Evolutionary conservation across 2,329 filamentous ascomycete species (phyloP).

Genomic region (Talaromyces amestolkiae): DNA sequence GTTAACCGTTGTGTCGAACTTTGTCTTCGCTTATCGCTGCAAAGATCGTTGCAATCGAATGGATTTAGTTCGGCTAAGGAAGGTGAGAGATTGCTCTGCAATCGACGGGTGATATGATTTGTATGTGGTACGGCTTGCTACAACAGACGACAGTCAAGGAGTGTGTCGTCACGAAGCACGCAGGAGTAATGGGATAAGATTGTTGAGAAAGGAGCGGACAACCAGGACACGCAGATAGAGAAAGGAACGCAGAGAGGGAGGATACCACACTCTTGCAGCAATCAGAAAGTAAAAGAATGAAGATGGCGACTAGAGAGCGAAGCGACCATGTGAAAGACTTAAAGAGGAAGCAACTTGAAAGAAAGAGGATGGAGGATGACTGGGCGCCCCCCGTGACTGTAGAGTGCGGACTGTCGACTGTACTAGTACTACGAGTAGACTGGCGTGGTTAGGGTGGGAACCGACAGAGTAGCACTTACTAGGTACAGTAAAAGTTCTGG

Average conservation of each 20-base stretch:
- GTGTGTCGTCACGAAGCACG: constrained; percentile 21
- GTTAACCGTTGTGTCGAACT: background rate
- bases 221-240: constrained; percentile 35
- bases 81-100: constrained; percentile 21
- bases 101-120: constrained; percentile 2
- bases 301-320: constrained; percentile 12
- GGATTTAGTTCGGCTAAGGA: background rate
- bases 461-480: background rate
- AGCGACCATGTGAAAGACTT: constrained; percentile 18
- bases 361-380: constrained; percentile 8
- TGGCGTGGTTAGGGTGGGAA: background rate
- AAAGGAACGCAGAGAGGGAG: constrained; percentile 21
- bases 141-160: constrained; percentile 6
- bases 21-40: background rate
- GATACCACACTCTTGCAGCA: constrained; percentile 7
- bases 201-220: constrained; percentile 37
- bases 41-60: background rate
- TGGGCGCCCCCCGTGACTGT: constrained; percentile 8
- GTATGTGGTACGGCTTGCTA: background rate
- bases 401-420: background rate
- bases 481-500: background rate
- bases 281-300: constrained; percentile 10
- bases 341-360: constrained; percentile 20
- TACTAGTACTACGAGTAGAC: background rate
- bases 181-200: constrained; percentile 22